These are phyloP conservation scores for Diutina ranongensis DNA, from an alignment of 1,139 yeast species.

Conservation along the genomic window DNA sequence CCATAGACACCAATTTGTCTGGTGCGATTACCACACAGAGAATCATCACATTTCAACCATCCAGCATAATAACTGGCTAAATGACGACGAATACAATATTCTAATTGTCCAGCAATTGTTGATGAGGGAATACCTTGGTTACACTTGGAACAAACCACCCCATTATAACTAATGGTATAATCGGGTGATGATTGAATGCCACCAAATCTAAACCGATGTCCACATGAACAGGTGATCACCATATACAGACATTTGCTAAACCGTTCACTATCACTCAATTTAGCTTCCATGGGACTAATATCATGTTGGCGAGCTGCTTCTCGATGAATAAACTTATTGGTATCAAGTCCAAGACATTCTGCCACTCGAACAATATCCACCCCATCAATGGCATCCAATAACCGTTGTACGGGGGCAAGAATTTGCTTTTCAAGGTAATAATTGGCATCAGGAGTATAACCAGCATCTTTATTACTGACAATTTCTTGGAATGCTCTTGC, in stretches of 20 bases:
- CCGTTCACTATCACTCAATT: constrained; percentile 71
- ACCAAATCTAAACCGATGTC: constrained; percentile 49
- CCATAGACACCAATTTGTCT: constrained; percentile 88
- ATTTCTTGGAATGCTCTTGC: constrained; percentile 74
- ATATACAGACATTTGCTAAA: constrained; percentile 56
- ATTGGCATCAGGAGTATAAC: constrained; percentile 57
- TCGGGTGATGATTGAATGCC: constrained; percentile 59
- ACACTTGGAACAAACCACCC: constrained; percentile 64
- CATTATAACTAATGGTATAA: constrained; percentile 51
- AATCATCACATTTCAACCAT: constrained; percentile 76
- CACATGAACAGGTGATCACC: constrained; percentile 54
- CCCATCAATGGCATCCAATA: constrained; percentile 79
- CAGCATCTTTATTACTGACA: constrained; percentile 31
- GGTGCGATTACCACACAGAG: constrained; percentile 70
- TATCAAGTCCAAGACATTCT: constrained; percentile 64
- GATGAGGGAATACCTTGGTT: constrained; percentile 12
- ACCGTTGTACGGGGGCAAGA: constrained; percentile 82
- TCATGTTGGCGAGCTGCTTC: constrained; percentile 25
- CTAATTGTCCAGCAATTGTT: constrained; percentile 58
- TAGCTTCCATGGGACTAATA: constrained; percentile 69
- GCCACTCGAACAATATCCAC: constrained; percentile 76
- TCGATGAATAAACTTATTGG: constrained; percentile 47
- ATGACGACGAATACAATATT: constrained; percentile 53
- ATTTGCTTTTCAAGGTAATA: constrained; percentile 84
- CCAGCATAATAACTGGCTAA: constrained; percentile 75